Evolutionary conservation across 2,329 filamentous ascomycete species (phyloP).

Genomic region (Colletotrichum sp.): DNA sequence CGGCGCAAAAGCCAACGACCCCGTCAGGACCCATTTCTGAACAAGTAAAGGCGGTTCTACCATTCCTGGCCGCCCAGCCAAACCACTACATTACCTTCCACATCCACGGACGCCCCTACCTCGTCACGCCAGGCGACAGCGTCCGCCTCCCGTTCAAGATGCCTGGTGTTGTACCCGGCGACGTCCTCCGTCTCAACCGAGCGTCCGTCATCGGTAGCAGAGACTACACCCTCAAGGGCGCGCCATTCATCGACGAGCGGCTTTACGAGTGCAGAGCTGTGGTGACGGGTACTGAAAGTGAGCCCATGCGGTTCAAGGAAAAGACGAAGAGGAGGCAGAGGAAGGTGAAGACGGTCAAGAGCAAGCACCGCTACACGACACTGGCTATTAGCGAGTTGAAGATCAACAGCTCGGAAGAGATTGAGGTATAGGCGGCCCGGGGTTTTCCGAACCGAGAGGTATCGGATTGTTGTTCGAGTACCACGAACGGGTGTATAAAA

Average conservation of each 20-base stretch:
- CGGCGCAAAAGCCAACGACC: background rate
- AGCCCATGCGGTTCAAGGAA: constrained; percentile 77
- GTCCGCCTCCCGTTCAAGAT: constrained; percentile 82
- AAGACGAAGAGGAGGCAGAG: constrained; percentile 83
- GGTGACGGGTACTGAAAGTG: constrained; percentile 83
- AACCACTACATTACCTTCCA: constrained; percentile 81
- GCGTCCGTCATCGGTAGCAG: constrained; percentile 83
- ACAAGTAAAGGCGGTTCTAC: constrained; percentile 67
- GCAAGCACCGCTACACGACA: constrained; percentile 91
- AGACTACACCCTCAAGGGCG: constrained; percentile 87
- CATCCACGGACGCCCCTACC: constrained; percentile 81
- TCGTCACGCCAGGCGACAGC: constrained; percentile 77
- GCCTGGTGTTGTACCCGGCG: constrained; percentile 78
- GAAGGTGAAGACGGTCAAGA: constrained; percentile 76
- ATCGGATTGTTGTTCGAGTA: constrained; percentile 6
- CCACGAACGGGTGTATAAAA: background rate
- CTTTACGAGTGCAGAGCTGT: constrained; percentile 86
- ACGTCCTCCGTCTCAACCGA: constrained; percentile 86
- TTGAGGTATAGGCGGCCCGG: constrained; percentile 29
- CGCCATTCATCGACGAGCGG: constrained; percentile 81
- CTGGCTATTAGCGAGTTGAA: constrained; percentile 83
- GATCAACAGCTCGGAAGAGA: constrained; percentile 55
- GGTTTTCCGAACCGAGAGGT: background rate
- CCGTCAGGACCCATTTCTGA: constrained; percentile 51
- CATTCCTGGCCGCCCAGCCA: constrained; percentile 74